These are phyloP conservation scores for Paecilomyces fulvus DNA, from an alignment of 2,329 filamentous ascomycete genomes.

Conservation along the genomic window DNA sequence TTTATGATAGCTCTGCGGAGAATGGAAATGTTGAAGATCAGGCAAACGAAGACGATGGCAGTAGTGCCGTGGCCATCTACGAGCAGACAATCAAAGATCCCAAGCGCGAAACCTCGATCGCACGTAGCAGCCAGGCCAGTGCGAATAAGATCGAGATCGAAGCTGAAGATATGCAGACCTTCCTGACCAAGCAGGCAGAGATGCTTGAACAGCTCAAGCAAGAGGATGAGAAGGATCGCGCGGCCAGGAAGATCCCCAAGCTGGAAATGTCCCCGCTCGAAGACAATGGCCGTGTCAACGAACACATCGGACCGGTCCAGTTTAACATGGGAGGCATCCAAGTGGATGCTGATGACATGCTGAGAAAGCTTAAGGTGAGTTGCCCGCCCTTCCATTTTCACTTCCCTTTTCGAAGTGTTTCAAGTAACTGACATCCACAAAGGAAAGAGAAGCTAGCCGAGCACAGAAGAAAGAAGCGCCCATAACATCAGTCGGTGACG, in stretches of 20 bases:
- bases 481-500: constrained; percentile 27
- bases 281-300: constrained; percentile 45
- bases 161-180: constrained; percentile 67
- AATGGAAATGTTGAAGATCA: constrained; percentile 17
- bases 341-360: constrained; percentile 88
- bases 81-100: constrained; percentile 74
- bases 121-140: constrained; percentile 41
- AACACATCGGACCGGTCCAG: constrained; percentile 88
- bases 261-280: constrained; percentile 29
- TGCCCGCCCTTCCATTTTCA: too few relatives aligned
- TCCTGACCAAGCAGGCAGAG: constrained; percentile 66
- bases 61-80: constrained; percentile 62
- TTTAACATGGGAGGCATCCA: constrained; percentile 99
- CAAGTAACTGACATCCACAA: constrained; percentile 3
- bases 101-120: constrained; percentile 52
- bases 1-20: constrained; percentile 15
- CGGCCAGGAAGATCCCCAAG: constrained; percentile 23
- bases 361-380: constrained; percentile 71
- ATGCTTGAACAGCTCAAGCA: constrained; percentile 58
- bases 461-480: constrained; percentile 26
- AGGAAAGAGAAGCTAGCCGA: constrained; percentile 39
- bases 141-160: constrained; percentile 48
- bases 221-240: constrained; percentile 44
- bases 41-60: constrained; percentile 24
- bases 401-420: background rate